A percentile compares a stretch with the other conserved stretches of the same genome.
Evolutionary conservation across 1,284 basidiomycete genomes (phyloP).

Genomic region (Puccinia hordei): DNA sequence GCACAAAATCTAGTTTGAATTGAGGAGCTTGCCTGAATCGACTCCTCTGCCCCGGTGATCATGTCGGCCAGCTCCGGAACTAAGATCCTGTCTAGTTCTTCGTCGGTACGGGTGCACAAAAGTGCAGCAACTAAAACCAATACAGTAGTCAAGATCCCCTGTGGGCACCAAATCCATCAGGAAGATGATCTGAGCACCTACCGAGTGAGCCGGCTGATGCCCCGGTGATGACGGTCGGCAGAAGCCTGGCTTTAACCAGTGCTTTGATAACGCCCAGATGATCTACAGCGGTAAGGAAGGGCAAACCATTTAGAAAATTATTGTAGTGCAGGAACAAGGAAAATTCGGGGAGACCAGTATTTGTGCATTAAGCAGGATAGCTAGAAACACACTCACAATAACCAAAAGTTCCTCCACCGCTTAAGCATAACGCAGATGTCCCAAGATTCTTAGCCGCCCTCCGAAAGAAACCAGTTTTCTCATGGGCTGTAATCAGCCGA

Average conservation of each 20-base stretch:
- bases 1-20: not conserved
- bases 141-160: not conserved
- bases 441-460: constrained; percentile 85
- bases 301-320: constrained; percentile 4
- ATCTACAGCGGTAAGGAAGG: constrained; percentile 62
- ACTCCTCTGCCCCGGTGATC: constrained; percentile 88
- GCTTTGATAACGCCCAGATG: constrained; percentile 90
- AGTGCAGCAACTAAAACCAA: constrained; percentile 63
- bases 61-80: constrained; percentile 80
- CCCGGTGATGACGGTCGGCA: constrained; percentile 84
- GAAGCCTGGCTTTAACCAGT: constrained; percentile 79
- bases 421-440: constrained; percentile 84
- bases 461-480: constrained; percentile 91
- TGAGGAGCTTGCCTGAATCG: constrained; percentile 48
- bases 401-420: constrained; percentile 89
- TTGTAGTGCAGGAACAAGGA: not conserved
- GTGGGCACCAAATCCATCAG: not conserved
- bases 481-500: constrained; percentile 73
- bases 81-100: constrained; percentile 76
- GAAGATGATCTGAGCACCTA: constrained; percentile 41
- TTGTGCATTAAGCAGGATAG: constrained; percentile 46
- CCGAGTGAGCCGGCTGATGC: constrained; percentile 87
- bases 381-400: constrained; percentile 64
- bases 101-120: constrained; percentile 84
- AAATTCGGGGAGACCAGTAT: constrained; percentile 54